Evolutionary conservation across 768 basidiomycete species (phyloP), one percentile per base, ranked within the genome.

Genomic region (Sistotremastrum niveocremeum): DNA sequence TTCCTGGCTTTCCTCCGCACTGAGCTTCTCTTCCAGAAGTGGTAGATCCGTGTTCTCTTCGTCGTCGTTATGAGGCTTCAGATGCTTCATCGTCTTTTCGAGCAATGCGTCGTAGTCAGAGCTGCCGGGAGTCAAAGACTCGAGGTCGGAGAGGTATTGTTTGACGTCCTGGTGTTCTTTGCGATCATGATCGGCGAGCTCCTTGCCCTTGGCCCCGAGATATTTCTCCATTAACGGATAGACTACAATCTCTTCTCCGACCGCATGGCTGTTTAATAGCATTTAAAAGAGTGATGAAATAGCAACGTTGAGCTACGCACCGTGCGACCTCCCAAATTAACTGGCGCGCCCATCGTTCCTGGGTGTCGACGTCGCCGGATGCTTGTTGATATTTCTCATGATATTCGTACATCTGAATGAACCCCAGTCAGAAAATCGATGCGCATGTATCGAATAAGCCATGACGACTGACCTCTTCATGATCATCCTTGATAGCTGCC

Each of bases 151-250:
- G 1, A 77, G 61, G 29, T 63, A 56, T 48, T 65, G 54, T 51
- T 70, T 70, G 20, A 65, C 62, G 30, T 44, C 34, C 58, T 70
- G 67, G 51, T 81, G 79, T 34, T 79, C 76, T 11, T 54, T 63
- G 8, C 76, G 66, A 55, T 81, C 79, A 33, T 72, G 60, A 49
- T 76, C 68, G 0, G 77, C 70, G 11, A 79, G 66, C 38, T 67
- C 45, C 40, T 57, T 56, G 4, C 77, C 79, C 51, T 72, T 55
- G 2, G 60, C 60, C 4, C 77, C 77, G 46, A 79, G 68, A 45
- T 72, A 63, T 48, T 69, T 63, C 54, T 79, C 76, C 65, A 79
- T 71, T 40, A 77, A 64, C 9, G 77, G 78, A 52, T 80, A 80
- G 1, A 79, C 71, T 35, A 81, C 64, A 36, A 79, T 68, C 56